These are phyloP conservation scores for Nigrospora oryzae DNA, from an alignment of 2,329 filamentous ascomycete genomes.

Conservation along the genomic window DNA sequence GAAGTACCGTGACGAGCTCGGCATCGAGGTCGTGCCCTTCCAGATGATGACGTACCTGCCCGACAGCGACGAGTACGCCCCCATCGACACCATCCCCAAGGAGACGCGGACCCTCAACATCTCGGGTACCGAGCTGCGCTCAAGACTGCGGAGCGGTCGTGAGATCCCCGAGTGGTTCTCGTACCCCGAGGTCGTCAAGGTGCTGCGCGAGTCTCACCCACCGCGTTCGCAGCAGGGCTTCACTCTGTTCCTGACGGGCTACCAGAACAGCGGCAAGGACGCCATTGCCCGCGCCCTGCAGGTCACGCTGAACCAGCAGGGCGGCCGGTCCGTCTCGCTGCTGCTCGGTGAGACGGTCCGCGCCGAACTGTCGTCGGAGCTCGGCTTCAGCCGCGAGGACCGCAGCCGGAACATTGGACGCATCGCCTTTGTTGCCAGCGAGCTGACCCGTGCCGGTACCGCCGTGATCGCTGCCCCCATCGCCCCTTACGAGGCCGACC, in stretches of 20 bases:
- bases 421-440: slow-evolving; percentile 91
- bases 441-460: slow-evolving; percentile 86
- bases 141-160: slow-evolving; percentile 80
- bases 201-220: slow-evolving; percentile 93
- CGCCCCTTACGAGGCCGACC: slow-evolving; percentile 77
- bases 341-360: slow-evolving; percentile 94
- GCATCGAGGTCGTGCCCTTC: slow-evolving; percentile 98
- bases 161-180: slow-evolving; percentile 99
- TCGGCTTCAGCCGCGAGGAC: slow-evolving; percentile 90
- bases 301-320: slow-evolving; percentile 96
- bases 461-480: slow-evolving; percentile 96
- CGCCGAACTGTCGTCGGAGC: slow-evolving; percentile 83
- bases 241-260: slow-evolving; percentile 96
- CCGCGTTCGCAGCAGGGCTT: slow-evolving; percentile 88
- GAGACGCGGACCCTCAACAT: slow-evolving; percentile 83
- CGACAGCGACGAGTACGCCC: slow-evolving; percentile 92
- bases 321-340: slow-evolving; percentile 87
- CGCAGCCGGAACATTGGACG: slow-evolving; percentile 91
- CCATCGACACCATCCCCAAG: slow-evolving; percentile 78
- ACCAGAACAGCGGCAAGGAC: slow-evolving; percentile 95
- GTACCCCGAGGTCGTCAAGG: slow-evolving; percentile 95
- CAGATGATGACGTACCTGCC: slow-evolving; percentile 99
- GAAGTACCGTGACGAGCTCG: slow-evolving; percentile 93
- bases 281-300: slow-evolving; percentile 92
- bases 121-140: slow-evolving; percentile 82